phyloP scores from a whole-genome alignment of 768 basidiomycete genomes.

The Mycena rebaudengoi region DNA sequence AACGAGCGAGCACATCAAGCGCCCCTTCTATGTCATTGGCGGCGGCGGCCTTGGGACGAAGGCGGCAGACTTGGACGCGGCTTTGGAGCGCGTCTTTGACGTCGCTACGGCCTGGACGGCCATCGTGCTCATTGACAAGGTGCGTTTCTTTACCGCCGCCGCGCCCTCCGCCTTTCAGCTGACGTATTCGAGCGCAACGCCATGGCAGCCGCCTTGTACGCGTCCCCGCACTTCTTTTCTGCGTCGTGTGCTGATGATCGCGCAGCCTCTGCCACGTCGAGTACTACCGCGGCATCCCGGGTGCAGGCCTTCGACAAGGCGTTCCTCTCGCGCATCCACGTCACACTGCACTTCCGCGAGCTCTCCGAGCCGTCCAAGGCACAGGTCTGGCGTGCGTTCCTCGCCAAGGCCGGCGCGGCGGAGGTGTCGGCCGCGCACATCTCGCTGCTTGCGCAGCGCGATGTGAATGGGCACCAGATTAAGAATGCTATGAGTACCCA shows the following conservation, averaged over 20 bases:
- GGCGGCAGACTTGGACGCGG: conserved; percentile 51
- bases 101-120: conserved; percentile 68
- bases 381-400: conserved; percentile 70
- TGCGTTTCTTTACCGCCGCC: conserved; percentile 41
- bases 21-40: conserved; percentile 62
- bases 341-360: conserved; percentile 69
- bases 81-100: conserved; percentile 55
- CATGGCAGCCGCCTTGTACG: conserved; percentile 73
- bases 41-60: conserved; percentile 64
- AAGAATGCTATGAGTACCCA: conserved; percentile 75
- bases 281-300: conserved; percentile 61
- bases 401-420: conserved; percentile 43
- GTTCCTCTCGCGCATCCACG: conserved; percentile 72
- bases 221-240: conserved; percentile 20
- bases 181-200: conserved; percentile 72
- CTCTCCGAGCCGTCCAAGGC: conserved; percentile 60
- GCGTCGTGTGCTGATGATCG: conserved; percentile 28
- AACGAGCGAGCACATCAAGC: conserved; percentile 61
- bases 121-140: conserved; percentile 64
- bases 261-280: conserved; percentile 61
- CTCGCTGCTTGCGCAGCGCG: conserved; percentile 52
- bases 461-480: conserved; percentile 71
- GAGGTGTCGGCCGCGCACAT: conserved; percentile 52
- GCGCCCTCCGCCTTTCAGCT: too few species aligned
- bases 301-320: conserved; percentile 71